Evolutionary conservation across 805 yeast species (phyloP).

Genomic region (Scheffersomyces amazonensis): DNA sequence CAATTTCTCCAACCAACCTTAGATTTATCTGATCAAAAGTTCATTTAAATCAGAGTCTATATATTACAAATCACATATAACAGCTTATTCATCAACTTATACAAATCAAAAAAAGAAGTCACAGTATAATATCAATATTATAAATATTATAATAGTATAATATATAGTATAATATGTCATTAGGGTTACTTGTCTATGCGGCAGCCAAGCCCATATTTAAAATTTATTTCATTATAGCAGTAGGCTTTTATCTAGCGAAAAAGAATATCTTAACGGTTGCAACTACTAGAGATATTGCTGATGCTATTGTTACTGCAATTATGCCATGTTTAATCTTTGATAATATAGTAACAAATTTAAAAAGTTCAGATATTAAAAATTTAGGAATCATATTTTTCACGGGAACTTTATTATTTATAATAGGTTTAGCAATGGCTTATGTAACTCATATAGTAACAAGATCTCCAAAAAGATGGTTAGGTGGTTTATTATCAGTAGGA

Average conservation of each 20-base stretch:
- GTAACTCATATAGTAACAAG: slow-evolving; percentile 46
- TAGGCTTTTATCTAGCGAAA: slow-evolving; percentile 65
- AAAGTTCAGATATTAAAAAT: slow-evolving; percentile 64
- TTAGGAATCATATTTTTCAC: slow-evolving; percentile 59
- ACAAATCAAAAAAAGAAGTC: no score
- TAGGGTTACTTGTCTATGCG: slow-evolving; percentile 71
- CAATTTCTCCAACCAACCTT: no score
- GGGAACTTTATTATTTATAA: slow-evolving; percentile 47
- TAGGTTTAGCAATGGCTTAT: slow-evolving; percentile 49
- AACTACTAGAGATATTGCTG: slow-evolving; percentile 66
- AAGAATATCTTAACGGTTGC: slow-evolving; percentile 63
- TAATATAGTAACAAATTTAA: slow-evolving; percentile 65
- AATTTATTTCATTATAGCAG: slow-evolving; percentile 65
- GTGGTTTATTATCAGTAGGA: slow-evolving; percentile 72
- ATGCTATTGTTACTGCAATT: slow-evolving; percentile 62
- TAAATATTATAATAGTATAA: slow-evolving; percentile 9
- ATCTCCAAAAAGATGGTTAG: slow-evolving; percentile 71
- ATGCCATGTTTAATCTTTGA: slow-evolving; percentile 75
- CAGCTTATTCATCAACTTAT: no score
- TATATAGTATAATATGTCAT: slow-evolving; percentile 8
- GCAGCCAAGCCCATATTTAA: slow-evolving; percentile 86
- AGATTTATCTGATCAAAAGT: no score
- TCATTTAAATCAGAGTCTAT: no score
- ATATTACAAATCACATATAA: no score
- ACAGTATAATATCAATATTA: no score